Evolutionary conservation across 2,329 filamentous ascomycete species (phyloP).

Genomic region (Penicillium thymicola): DNA sequence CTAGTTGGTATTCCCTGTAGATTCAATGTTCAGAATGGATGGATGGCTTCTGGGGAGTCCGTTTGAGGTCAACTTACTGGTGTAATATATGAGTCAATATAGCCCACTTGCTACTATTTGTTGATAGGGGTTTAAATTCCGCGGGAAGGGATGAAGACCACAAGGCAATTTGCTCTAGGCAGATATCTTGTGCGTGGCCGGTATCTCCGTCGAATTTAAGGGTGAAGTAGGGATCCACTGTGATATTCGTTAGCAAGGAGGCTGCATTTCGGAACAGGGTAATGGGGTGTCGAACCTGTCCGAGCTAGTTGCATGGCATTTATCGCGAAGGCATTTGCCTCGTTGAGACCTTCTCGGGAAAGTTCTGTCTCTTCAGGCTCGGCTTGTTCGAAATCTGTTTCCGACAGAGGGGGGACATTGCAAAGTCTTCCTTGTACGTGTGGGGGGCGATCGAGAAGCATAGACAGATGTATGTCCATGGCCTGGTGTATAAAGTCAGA

Average conservation of each 20-base stretch:
- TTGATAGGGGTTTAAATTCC: conserved; percentile 7
- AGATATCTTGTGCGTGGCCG: conserved; percentile 10
- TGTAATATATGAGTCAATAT: conserved; percentile 12
- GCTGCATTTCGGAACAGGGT: too few species aligned
- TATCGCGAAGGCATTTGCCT: conserved; percentile 9
- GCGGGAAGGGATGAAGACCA: conserved; percentile 8
- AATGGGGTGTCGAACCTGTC: conserved; percentile 7
- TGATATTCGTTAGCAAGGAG: not conserved
- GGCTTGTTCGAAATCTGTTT: conserved; percentile 15
- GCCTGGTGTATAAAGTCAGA: conserved; percentile 1
- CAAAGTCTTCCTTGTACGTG: conserved; percentile 23
- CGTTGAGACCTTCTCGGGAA: not conserved
- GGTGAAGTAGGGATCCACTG: conserved; percentile 11
- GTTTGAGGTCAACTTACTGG: conserved; percentile 3
- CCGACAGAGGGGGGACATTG: conserved; percentile 17
- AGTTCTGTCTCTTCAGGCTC: not conserved
- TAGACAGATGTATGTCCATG: conserved; percentile 20
- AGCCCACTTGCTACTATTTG: conserved; percentile 9
- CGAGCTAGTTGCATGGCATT: conserved; percentile 13
- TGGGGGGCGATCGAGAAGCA: conserved; percentile 23
- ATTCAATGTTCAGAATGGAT: not conserved
- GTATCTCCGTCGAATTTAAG: conserved; percentile 7
- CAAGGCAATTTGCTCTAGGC: conserved; percentile 11
- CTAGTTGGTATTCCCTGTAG: conserved; percentile 10
- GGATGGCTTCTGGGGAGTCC: too few species aligned